Evolutionary conservation across 179 eudicot genomes (phyloP), one percentile per base, ranked within the genome.

Genomic region (Amaranthus tricolor): DNA sequence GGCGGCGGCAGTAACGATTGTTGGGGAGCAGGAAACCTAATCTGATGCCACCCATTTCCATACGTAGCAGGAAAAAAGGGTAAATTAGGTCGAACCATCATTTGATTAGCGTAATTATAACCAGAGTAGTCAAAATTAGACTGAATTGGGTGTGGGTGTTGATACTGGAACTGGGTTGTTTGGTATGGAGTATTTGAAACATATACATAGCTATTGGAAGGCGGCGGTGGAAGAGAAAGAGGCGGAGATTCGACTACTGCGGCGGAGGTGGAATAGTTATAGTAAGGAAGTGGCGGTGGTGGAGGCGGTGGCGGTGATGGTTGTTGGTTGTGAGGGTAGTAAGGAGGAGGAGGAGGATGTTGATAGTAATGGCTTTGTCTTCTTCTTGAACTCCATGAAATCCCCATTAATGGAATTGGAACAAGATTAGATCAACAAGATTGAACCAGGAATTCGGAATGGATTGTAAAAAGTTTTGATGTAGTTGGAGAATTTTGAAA

Each of bases 21-120:
- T 17, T 62, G 81, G 45, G 43, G 76, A 9, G 68, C 60, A 2
- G 81, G 76, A 15, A 77, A 78, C 68, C 78, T 76, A 74, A 65
- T 70, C 64, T 80, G 86, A 24, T 78, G 67, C 87, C 91, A 88
- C 47, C 85, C 86, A 74, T 72, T 67, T 62, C 68, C 80, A 57
- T 82, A 80, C 61, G 75, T 63, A 67, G 31, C 44, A 61, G 82
- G 77, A 59, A 71, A 52, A 65, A 81, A 79, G 21, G 44, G 76
- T 17, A 57, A 70, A 86, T 74, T 79, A 58, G 82, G 70, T 0
- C 81, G 68, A 74, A 75, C 79, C 78, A 78, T 75, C 64, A 68
- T 58, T 0, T 79, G 85, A 71, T 82, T 77, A 2, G 71, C 72
- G 68, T 81, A 83, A 81, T 77, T 85, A 66, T 74, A 79, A 66